A percentile compares a stretch with the other conserved stretches of the same genome.
phyloP scores from a whole-genome alignment of 495 filamentous ascomycete genomes.

The Xylaria venustula region DNA sequence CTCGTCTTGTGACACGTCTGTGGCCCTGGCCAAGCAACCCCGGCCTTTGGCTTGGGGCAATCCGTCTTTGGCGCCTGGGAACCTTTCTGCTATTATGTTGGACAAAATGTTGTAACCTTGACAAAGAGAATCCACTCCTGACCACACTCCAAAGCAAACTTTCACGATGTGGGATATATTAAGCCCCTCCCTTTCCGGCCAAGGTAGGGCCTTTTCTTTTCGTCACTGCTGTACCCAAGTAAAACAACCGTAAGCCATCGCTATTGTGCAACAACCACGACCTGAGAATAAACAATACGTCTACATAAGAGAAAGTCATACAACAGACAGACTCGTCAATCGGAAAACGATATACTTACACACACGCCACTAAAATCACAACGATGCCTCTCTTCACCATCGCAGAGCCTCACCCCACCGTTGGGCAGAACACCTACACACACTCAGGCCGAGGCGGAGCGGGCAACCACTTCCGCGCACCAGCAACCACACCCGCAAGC shows the following conservation, averaged over 20 bases:
- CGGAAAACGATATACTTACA: background rate
- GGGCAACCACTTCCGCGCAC: conserved; percentile 78
- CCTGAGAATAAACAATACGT: too few relatives aligned
- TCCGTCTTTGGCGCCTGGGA: background rate
- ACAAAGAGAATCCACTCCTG: conserved; percentile 24
- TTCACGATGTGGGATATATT: conserved; percentile 26
- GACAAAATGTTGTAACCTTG: conserved; percentile 24
- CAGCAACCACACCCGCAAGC: conserved; percentile 53
- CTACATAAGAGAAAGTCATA: too few relatives aligned
- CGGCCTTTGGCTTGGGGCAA: background rate
- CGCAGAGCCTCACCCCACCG: conserved; percentile 77
- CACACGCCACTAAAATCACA: conserved; percentile 29
- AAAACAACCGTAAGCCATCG: background rate
- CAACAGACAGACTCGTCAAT: too few relatives aligned
- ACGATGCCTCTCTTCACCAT: conserved; percentile 59
- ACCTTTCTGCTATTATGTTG: background rate
- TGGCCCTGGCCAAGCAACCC: conserved; percentile 5
- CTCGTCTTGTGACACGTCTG: conserved; percentile 21
- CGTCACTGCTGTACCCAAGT: background rate
- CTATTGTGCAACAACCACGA: too few relatives aligned
- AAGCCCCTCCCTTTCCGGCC: conserved; percentile 9
- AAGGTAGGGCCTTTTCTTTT: background rate
- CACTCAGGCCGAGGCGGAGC: conserved; percentile 85
- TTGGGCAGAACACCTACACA: conserved; percentile 60
- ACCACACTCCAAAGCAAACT: conserved; percentile 15